phyloP scores from a whole-genome alignment of 371 early-diverging fungal species.

The Mortierella sp. region DNA sequence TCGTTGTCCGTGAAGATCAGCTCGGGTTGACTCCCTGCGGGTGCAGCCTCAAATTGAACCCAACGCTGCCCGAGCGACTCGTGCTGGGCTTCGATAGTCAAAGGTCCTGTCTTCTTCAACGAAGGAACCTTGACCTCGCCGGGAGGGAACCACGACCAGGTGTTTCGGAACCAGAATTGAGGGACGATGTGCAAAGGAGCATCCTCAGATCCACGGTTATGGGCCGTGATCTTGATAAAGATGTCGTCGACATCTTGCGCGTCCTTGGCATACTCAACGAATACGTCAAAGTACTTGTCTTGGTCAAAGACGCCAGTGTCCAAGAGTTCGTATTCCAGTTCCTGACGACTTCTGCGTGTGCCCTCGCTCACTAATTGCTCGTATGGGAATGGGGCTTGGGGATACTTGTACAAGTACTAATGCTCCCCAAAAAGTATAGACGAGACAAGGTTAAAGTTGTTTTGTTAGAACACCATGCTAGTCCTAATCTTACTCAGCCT shows the following conservation, averaged over 20 bases:
- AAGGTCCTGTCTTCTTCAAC: slow-evolving; percentile 21
- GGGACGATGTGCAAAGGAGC: slow-evolving; percentile 42
- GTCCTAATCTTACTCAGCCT: background rate
- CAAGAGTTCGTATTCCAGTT: slow-evolving; percentile 42
- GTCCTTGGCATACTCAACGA: slow-evolving; percentile 49
- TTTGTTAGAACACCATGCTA: no score
- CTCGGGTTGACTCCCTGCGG: slow-evolving; percentile 19
- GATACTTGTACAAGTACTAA: slow-evolving; percentile 52
- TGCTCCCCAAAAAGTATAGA: background rate
- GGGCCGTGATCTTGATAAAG: slow-evolving; percentile 48
- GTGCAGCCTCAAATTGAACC: slow-evolving; percentile 30
- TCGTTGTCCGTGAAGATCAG: slow-evolving; percentile 60
- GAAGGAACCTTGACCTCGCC: slow-evolving; percentile 31
- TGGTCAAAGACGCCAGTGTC: slow-evolving; percentile 47
- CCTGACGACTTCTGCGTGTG: slow-evolving; percentile 12
- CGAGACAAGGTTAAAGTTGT: background rate
- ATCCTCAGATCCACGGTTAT: slow-evolving; percentile 35
- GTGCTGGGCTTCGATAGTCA: slow-evolving; percentile 30
- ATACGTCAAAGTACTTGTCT: slow-evolving; percentile 53
- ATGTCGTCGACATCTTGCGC: slow-evolving; percentile 41
- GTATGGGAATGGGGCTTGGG: slow-evolving; percentile 45
- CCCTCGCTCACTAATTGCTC: slow-evolving; percentile 33
- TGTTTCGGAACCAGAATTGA: slow-evolving; percentile 52
- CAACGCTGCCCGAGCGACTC: slow-evolving; percentile 24
- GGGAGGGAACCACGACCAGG: slow-evolving; percentile 42